Evolutionary conservation across 441 rosid genomes (phyloP), one percentile per base, ranked within the genome.

Genomic region (Eruca vesicaria): DNA sequence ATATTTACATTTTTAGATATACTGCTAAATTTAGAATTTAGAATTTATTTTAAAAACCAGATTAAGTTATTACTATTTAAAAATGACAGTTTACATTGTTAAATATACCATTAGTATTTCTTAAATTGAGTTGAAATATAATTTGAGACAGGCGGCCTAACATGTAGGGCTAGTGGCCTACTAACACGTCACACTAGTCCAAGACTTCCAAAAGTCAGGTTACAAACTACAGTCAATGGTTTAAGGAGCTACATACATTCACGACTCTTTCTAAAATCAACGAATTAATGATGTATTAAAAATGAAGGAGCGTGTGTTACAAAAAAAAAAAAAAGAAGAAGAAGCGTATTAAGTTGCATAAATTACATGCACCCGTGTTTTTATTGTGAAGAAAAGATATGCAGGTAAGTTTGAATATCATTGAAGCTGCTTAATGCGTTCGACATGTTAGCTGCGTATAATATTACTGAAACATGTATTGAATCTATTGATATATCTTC

Each of bases 371-470:
- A 36, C 58, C 20, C 19, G 59, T 72, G 18, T 29, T 59, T 59
- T 29, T 6, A n/a, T 14, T 14, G 50, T 72, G 9, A n/a, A 20
- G 16, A 1, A 45, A 58, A 14, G 68, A 60, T 76, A 77, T 77
- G 80, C 72, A 66, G 63, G 69, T 68, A 72, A 71, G 68, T 77
- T 66, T 71, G 64, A 59, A 71, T 35, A 28, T 33, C 26, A 28
- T 26, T 45, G 62, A 77, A 58, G 61, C 33, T 33, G 73, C 58
- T n/a, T 77, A 71, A 66, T 77, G 68, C 77, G 73, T 61, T 29
- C 26, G 73, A 71, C 77, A 72, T 77, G 26, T 68, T 31, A 26
- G 63, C 0, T 9, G 2, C n/a, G n/a, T 68, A 23, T 55, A 18
- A 55, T 59, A 58, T 10, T 19, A 36, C 55, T 60, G 45, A 52